A percentile compares a stretch with the other conserved stretches of the same genome.
These are phyloP conservation scores for Botrytis galanthina DNA, from an alignment of 2,329 filamentous ascomycete species.

Conservation along the genomic window DNA sequence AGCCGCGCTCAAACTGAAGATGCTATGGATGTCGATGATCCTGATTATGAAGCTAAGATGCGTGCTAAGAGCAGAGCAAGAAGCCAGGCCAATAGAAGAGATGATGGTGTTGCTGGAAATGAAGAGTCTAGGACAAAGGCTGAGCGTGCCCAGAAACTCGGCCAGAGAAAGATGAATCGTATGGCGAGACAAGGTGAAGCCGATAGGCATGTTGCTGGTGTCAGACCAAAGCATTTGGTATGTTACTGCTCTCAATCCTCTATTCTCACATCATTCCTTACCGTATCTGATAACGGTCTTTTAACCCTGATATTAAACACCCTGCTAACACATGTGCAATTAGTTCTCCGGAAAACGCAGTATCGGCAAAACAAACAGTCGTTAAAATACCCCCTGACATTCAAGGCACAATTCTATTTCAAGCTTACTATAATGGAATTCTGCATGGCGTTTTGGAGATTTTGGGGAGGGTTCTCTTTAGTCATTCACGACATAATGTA, in stretches of 20 bases:
- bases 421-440: conserved; percentile 13
- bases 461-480: conserved; percentile 13
- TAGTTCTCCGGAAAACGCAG: conserved; percentile 88
- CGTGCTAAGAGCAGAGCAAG: conserved; percentile 72
- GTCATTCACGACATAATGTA: conserved; percentile 17
- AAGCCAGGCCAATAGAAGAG: conserved; percentile 67
- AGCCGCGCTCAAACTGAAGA: conserved; percentile 62
- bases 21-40: conserved; percentile 71
- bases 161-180: conserved; percentile 98
- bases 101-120: conserved; percentile 70
- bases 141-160: conserved; percentile 81
- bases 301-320: background rate
- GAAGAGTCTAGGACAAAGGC: conserved; percentile 69
- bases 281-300: background rate
- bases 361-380: conserved; percentile 81
- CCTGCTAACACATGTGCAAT: conserved; percentile 37
- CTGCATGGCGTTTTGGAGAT: conserved; percentile 18
- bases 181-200: conserved; percentile 97
- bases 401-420: conserved; percentile 16
- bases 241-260: conserved; percentile 40
- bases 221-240: conserved; percentile 88
- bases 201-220: conserved; percentile 81
- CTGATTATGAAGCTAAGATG: conserved; percentile 55
- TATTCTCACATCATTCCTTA: background rate
- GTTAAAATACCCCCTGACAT: conserved; percentile 46